Evolutionary conservation across 2,329 filamentous ascomycete species (phyloP), one percentile per base, ranked within the genome.

Genomic region (Sclerotinia nivalis): DNA sequence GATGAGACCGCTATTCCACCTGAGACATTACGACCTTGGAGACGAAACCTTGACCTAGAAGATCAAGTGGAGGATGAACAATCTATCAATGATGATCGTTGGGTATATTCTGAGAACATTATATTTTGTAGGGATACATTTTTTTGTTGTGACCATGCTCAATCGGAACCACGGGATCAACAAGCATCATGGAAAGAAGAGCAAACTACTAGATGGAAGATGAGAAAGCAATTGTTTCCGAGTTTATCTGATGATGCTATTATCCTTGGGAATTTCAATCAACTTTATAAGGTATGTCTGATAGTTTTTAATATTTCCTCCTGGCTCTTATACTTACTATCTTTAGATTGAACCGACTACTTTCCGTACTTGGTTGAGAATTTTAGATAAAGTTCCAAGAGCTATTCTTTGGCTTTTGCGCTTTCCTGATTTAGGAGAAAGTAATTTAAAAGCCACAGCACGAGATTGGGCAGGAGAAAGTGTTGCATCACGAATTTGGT

Each of bases 201-300:
- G 80, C 91, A 95, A 79, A 82, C 82, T 31, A 87, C 91, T 70
- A 87, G 96, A 72, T 98, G 96, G 95, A 85, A 87, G 74, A 97
- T 98, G 93, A 90, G 96, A 43, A 96, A 94, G 77, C 89, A 96
- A 75, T 82, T 99, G 52, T 99, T 99, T 76, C 96, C 96, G 0
- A 84, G 87, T 25, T 83, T 99, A 18, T 83, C 88, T 3, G 91
- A 98, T 76, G 90, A 97, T 78, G 87, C 89, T 28, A 89, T 99
- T 76, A 97, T 99, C 75, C 86, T 99, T 70, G 96, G 93, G 9
- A 99, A 99, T 80, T 99, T 99, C 82, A 99, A 99, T 78, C 96
- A 99, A 80, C 84, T 99, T 45, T 99, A 99, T 83, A 99, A 99
- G 89, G 94, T 96, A 84, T 73, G 84, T 76, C 15, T 45, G 31